phyloP scores from a whole-genome alignment of 306 rosid species.

The Quillaja saponaria region DNA sequence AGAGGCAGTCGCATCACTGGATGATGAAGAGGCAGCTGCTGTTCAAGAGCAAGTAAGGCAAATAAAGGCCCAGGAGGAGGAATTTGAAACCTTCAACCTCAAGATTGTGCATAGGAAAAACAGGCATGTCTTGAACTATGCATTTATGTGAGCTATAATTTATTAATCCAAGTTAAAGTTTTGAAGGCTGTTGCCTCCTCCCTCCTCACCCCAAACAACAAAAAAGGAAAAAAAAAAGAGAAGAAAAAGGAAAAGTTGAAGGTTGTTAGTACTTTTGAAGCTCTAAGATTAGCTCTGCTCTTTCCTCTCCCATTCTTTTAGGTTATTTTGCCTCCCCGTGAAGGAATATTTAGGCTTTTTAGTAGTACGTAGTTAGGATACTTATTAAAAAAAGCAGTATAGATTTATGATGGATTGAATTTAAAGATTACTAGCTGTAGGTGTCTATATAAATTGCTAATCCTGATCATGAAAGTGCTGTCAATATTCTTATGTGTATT shows the following conservation, averaged over 20 bases:
- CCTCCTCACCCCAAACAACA: no score
- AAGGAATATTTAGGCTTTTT: no score
- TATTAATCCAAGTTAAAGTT: conserved; percentile 1
- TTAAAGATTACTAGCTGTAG: no score
- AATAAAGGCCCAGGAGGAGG: conserved; percentile 94
- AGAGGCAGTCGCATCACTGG: conserved; percentile 71
- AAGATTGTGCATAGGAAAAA: conserved; percentile 97
- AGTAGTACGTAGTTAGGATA: no score
- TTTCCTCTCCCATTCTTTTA: conserved; percentile 7
- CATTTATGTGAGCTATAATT: conserved; percentile 17
- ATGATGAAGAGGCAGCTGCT: conserved; percentile 97
- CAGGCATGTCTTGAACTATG: conserved; percentile 58
- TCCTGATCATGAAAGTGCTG: no score
- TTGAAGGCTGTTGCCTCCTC: neutral
- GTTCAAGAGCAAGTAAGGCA: conserved; percentile 99
- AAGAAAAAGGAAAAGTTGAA: neutral
- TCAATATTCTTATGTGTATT: no score
- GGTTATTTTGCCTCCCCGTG: no score
- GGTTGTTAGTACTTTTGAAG: neutral
- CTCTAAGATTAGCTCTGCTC: conserved; percentile 9
- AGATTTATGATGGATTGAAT: no score
- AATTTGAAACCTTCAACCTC: conserved; percentile 95
- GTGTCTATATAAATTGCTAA: no score
- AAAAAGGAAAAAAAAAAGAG: no score
- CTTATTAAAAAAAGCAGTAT: no score